These are phyloP conservation scores for Capronia americana DNA, from an alignment of 2,329 filamentous ascomycete genomes.

Conservation along the genomic window DNA sequence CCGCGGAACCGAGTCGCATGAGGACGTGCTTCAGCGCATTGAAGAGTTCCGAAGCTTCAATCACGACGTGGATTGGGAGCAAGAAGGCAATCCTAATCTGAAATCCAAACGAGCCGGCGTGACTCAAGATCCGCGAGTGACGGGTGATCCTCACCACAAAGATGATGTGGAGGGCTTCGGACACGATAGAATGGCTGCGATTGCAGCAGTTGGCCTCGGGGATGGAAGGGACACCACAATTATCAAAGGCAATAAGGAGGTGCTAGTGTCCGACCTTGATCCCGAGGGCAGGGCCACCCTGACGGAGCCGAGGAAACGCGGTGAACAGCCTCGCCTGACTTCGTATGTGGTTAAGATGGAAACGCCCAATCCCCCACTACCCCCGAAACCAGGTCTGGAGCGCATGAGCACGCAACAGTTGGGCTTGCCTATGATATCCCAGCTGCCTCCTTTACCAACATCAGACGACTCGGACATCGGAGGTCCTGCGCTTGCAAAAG, in stretches of 20 bases:
- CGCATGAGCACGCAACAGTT: conserved; percentile 70
- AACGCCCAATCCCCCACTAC: conserved; percentile 58
- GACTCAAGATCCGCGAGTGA: conserved; percentile 65
- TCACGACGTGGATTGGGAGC: conserved; percentile 71
- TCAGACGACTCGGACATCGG: conserved; percentile 83
- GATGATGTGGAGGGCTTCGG: conserved; percentile 82
- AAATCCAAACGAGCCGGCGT: conserved; percentile 59
- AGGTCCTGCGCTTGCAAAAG: conserved; percentile 68
- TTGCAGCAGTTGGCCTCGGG: conserved; percentile 66
- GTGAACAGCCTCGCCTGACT: conserved; percentile 43
- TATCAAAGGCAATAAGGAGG: conserved; percentile 69
- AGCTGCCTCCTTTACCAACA: conserved; percentile 72
- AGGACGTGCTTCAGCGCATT: conserved; percentile 63
- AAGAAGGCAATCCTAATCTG: conserved; percentile 63
- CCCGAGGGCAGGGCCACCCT: conserved; percentile 69
- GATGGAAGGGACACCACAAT: conserved; percentile 74
- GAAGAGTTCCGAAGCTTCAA: conserved; percentile 73
- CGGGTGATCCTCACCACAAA: conserved; percentile 66
- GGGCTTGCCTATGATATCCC: conserved; percentile 70
- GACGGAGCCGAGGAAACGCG: conserved; percentile 57
- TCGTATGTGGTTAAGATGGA: conserved; percentile 43
- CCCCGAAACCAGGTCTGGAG: conserved; percentile 64
- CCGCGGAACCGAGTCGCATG: conserved; percentile 45
- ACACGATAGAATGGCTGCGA: conserved; percentile 73
- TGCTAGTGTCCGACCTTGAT: conserved; percentile 69